These are phyloP conservation scores for Fraxinus velutina DNA, from an alignment of 305 asterid genomes.

Conservation along the genomic window DNA sequence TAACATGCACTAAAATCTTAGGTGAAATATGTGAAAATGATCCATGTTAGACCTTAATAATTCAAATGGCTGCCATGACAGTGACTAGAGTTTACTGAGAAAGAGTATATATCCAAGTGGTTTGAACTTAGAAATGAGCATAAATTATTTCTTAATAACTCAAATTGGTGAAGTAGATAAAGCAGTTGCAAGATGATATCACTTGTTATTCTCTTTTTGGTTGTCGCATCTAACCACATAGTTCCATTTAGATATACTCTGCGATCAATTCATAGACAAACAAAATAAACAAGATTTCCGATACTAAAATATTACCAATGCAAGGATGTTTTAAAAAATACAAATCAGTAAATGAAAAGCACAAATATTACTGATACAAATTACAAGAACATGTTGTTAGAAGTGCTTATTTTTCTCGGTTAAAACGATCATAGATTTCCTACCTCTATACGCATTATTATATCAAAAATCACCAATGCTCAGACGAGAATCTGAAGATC, in stretches of 20 bases:
- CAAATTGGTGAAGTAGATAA: neutral
- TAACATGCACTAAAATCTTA: neutral
- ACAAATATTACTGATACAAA: conserved; percentile 17
- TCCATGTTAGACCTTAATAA: neutral
- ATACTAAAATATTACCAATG: neutral
- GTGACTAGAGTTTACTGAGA: neutral
- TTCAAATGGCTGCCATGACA: neutral
- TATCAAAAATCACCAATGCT: conserved; percentile 48
- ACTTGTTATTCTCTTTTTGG: neutral
- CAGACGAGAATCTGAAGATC: conserved; percentile 66
- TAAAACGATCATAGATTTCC: conserved; percentile 16
- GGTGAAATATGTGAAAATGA: neutral
- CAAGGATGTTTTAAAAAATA: neutral
- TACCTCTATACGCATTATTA: conserved; percentile 11
- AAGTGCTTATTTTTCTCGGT: conserved; percentile 25
- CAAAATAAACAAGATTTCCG: neutral
- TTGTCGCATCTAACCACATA: neutral
- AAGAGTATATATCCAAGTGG: neutral
- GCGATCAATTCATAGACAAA: too few species aligned
- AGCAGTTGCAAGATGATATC: neutral
- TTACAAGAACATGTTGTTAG: conserved; percentile 44
- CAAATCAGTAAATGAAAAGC: conserved; percentile 28
- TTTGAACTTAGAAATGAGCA: neutral
- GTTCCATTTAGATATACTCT: neutral
- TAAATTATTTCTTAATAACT: neutral